phyloP scores from a whole-genome alignment of 2,329 filamentous ascomycete genomes.

The Microdochium paspali region DNA sequence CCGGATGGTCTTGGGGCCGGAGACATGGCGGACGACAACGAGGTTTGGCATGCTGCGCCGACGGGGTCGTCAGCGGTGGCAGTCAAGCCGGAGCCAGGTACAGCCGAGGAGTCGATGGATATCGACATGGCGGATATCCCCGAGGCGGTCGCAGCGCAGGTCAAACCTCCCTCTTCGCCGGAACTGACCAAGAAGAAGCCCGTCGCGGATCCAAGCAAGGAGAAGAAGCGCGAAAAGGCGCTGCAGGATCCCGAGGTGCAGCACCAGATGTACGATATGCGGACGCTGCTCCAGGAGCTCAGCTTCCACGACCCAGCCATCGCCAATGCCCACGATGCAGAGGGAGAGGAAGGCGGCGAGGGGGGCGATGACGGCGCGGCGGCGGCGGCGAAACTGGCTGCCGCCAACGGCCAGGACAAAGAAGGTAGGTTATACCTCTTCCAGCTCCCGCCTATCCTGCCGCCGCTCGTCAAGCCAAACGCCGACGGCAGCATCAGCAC shows the following conservation, averaged over 20 bases:
- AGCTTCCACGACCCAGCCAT: conserved; percentile 14
- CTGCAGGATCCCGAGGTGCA: conserved; percentile 18
- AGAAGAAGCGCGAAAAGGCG: conserved; percentile 17
- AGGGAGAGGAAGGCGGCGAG: conserved; percentile 3
- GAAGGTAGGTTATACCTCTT: conserved; percentile 55
- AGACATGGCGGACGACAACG: conserved; percentile 21
- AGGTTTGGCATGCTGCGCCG: conserved; percentile 33
- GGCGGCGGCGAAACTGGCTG: no score
- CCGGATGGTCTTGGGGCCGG: background rate
- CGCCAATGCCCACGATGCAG: conserved; percentile 5
- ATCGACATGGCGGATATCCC: conserved; percentile 33
- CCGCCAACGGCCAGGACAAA: conserved; percentile 13
- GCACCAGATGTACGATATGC: conserved; percentile 13
- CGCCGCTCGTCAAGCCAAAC: conserved; percentile 32
- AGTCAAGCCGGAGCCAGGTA: conserved; percentile 35
- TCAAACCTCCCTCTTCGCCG: conserved; percentile 19
- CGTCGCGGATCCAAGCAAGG: conserved; percentile 15
- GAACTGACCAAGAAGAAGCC: conserved; percentile 21
- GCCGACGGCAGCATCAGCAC: conserved; percentile 14
- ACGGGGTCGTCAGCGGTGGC: conserved; percentile 17
- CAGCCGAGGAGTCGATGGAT: conserved; percentile 24
- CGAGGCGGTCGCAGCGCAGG: conserved; percentile 9
- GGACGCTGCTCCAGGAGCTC: conserved; percentile 21
- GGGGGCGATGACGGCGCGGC: conserved; percentile 3
- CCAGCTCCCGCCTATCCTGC: conserved; percentile 54